Percentiles rank a stretch among this genome's conserved stretches.
Conservation (phyloP, 305 asterid genomes). For the Andrographis paniculata region DNA sequence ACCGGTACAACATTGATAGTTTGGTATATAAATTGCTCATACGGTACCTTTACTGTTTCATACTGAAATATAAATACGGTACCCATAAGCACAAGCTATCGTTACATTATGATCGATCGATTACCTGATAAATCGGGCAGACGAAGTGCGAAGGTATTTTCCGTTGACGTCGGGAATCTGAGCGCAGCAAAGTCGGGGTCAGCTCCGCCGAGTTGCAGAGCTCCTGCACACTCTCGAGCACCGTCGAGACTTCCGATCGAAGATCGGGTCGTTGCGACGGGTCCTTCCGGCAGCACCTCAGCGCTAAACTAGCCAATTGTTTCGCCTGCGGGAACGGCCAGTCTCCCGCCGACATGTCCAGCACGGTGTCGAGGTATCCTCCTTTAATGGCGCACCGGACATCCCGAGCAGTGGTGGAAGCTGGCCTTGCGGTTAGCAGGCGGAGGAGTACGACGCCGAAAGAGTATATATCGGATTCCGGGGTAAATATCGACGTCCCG, state of each 20-base stretch:
- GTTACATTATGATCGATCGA: neutral
- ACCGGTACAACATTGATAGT: too few relatives aligned
- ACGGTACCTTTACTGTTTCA: too few relatives aligned
- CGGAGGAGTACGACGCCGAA: slow-evolving; percentile 59
- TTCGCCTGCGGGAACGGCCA: slow-evolving; percentile 59
- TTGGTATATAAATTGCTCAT: too few relatives aligned
- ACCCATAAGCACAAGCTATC: slow-evolving; percentile 3
- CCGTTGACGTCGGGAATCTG: slow-evolving; percentile 34
- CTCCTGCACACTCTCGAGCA: slow-evolving; percentile 53
- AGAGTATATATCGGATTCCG: slow-evolving; percentile 75
- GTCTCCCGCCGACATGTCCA: slow-evolving; percentile 76
- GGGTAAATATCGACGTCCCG: slow-evolving; percentile 37
- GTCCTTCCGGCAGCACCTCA: slow-evolving; percentile 61
- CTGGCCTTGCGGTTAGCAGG: slow-evolving; percentile 67
- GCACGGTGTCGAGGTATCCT: slow-evolving; percentile 41
- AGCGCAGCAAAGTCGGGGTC: slow-evolving; percentile 25
- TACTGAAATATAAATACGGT: neutral
- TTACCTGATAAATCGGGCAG: slow-evolving; percentile 91
- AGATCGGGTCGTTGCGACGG: slow-evolving; percentile 53
- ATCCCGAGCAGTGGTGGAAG: slow-evolving; percentile 45
- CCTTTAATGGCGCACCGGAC: slow-evolving; percentile 55
- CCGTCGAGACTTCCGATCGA: slow-evolving; percentile 43
- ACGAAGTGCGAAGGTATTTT: slow-evolving; percentile 69
- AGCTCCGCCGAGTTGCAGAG: slow-evolving; percentile 29
- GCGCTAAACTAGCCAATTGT: slow-evolving; percentile 48